phyloP scores from a whole-genome alignment of 1,139 yeast species.

The Suhomyces guaymorum region DNA sequence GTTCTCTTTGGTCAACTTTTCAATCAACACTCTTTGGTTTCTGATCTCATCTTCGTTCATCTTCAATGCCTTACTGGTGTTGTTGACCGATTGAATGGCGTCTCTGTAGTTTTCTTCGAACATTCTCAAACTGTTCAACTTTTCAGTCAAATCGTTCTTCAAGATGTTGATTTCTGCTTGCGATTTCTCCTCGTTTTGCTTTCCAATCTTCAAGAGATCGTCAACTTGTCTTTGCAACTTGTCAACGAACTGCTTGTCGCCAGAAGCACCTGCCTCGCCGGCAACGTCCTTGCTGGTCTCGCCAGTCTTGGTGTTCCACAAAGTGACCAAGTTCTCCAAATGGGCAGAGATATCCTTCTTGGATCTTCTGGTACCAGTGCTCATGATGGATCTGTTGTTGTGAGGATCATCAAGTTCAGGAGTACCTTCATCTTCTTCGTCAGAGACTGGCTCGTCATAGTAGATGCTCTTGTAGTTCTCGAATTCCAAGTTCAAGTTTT shows the following conservation, averaged over 20 bases:
- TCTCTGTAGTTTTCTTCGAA: slow-evolving; percentile 62
- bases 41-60: slow-evolving; percentile 71
- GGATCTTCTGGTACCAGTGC: slow-evolving; percentile 27
- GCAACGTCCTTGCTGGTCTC: slow-evolving; percentile 12
- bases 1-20: slow-evolving; percentile 60
- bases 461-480: slow-evolving; percentile 42
- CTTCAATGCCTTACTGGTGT: slow-evolving; percentile 73
- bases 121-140: slow-evolving; percentile 36
- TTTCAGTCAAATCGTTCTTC: slow-evolving; percentile 35
- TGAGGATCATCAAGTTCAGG: slow-evolving; percentile 16
- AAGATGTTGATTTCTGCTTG: slow-evolving; percentile 37
- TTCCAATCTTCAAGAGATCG: slow-evolving; percentile 42
- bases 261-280: slow-evolving; percentile 5
- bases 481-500: slow-evolving; percentile 47
- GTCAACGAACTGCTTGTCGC: slow-evolving; percentile 29
- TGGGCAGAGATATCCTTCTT: slow-evolving; percentile 42
- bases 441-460: slow-evolving; percentile 35
- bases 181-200: slow-evolving; percentile 39
- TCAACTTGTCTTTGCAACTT: slow-evolving; percentile 52
- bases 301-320: slow-evolving; percentile 31
- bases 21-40: slow-evolving; percentile 57
- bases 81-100: slow-evolving; percentile 70
- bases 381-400: slow-evolving; percentile 29
- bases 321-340: slow-evolving; percentile 39
- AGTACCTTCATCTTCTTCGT: slow-evolving; percentile 26